A percentile compares a stretch with the other conserved stretches of the same genome.
Conservation (phyloP, 2,329 filamentous ascomycete genomes). For the Annulohypoxylon truncatum region DNA sequence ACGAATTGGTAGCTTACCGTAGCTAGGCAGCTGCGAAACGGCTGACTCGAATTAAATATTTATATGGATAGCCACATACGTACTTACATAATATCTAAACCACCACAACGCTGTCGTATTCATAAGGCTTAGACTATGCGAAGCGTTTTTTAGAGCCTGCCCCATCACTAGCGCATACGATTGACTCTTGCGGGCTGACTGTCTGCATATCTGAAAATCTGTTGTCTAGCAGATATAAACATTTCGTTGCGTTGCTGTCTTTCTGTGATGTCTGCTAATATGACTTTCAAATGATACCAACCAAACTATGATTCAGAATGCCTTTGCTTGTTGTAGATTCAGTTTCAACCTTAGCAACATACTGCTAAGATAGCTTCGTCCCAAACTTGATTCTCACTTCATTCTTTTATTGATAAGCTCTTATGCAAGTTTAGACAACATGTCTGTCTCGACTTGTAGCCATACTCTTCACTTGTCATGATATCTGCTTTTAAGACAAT, state of each 20-base stretch:
- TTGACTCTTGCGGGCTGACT: not conserved
- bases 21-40: not conserved
- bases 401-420: not conserved
- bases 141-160: not conserved
- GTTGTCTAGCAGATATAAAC: not conserved
- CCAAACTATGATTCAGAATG: not conserved
- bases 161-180: not conserved
- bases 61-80: not conserved
- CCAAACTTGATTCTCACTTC: conserved; percentile 18
- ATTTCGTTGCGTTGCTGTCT: not conserved
- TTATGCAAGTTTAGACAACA: not conserved
- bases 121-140: conserved; percentile 22
- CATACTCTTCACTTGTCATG: not conserved
- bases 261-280: not conserved
- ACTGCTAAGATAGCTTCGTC: not conserved
- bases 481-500: not conserved
- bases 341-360: not conserved
- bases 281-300: not conserved
- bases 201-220: not conserved
- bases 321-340: conserved; percentile 1
- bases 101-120: conserved; percentile 2
- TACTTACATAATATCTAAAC: not conserved
- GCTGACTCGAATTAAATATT: conserved; percentile 2
- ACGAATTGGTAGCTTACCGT: not conserved
- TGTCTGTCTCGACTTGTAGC: conserved; percentile 18